phyloP scores from a whole-genome alignment of 192 early-diverging fungal species.

The Podila epicladia region DNA sequence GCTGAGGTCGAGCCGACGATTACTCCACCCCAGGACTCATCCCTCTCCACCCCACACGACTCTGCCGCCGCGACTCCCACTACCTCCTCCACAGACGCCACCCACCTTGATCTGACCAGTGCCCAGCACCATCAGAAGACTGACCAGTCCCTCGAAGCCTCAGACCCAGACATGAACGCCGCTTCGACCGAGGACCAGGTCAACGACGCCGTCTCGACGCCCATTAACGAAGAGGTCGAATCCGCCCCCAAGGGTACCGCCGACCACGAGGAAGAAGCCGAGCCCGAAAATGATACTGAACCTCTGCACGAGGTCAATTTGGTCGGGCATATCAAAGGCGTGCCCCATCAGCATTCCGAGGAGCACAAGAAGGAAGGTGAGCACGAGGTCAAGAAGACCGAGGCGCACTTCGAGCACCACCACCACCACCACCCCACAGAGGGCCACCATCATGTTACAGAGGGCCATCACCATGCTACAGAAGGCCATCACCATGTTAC shows the following conservation, averaged over 20 bases:
- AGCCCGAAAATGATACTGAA: neutral
- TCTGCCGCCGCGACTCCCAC: neutral
- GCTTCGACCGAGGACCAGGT: conserved; percentile 2
- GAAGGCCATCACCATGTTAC: neutral
- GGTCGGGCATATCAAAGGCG: conserved; percentile 17
- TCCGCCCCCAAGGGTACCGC: no score
- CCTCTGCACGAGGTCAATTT: neutral
- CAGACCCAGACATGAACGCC: conserved; percentile 5
- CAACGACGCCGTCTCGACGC: conserved; percentile 11
- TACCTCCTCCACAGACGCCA: neutral
- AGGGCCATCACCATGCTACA: neutral
- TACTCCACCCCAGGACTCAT: neutral
- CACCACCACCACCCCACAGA: no score
- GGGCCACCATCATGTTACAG: no score
- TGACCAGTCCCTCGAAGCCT: conserved; percentile 25
- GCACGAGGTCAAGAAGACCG: no score
- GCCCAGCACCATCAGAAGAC: conserved; percentile 12
- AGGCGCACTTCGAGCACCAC: neutral
- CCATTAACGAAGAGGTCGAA: conserved; percentile 15
- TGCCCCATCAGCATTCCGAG: neutral
- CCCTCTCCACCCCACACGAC: conserved; percentile 4
- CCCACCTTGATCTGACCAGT: neutral
- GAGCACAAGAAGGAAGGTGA: neutral
- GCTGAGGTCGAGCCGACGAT: neutral
- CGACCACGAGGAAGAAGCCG: neutral